Conservation (phyloP, 2,329 filamentous ascomycete species). For the Ceratocystis papillata region DNA sequence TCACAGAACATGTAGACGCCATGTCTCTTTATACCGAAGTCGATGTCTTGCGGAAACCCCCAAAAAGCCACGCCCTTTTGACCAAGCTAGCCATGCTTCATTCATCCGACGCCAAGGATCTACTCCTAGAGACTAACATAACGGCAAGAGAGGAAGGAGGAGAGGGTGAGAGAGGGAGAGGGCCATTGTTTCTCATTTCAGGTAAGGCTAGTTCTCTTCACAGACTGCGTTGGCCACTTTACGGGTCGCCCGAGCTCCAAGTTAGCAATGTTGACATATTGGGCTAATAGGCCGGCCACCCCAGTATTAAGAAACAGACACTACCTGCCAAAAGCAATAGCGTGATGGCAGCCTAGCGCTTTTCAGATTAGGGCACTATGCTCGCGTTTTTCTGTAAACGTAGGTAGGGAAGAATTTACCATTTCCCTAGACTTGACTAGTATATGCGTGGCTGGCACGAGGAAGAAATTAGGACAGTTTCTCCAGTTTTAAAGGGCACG, state of each 20-base stretch:
- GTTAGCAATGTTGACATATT: background rate
- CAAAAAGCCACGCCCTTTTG: background rate
- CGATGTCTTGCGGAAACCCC: background rate
- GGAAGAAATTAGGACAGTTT: background rate
- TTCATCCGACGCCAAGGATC: background rate
- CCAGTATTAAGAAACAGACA: background rate
- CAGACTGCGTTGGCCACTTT: background rate
- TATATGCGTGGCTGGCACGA: background rate
- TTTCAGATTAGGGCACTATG: too few species aligned
- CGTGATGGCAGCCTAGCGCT: too few species aligned
- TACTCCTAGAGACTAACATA: background rate
- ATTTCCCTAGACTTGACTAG: too few species aligned
- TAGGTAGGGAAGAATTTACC: too few species aligned
- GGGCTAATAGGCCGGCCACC: too few species aligned
- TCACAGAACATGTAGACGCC: background rate
- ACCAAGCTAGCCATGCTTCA: background rate
- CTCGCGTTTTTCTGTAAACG: too few species aligned
- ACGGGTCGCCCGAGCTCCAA: background rate
- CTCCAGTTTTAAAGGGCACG: background rate
- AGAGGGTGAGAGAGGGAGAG: background rate
- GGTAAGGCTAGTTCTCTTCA: background rate
- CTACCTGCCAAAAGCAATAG: background rate
- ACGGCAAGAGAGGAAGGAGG: background rate
- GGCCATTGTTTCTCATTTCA: background rate
- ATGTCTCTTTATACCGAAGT: slow-evolving; percentile 4